Evolutionary conservation across 2,329 filamentous ascomycete species (phyloP).

Genomic region (Elsinoe australis): DNA sequence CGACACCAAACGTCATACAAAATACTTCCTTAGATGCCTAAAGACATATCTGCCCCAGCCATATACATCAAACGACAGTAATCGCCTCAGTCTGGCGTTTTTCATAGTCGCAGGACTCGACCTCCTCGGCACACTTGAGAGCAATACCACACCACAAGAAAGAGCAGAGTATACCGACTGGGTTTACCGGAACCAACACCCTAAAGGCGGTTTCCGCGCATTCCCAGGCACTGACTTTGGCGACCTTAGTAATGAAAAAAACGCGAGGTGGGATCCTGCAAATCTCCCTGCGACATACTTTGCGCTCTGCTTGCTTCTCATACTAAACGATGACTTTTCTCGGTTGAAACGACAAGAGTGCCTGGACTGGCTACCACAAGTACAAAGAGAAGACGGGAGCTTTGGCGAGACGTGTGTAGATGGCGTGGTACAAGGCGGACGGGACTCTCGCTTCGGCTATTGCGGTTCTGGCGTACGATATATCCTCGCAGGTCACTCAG

Average conservation of each 20-base stretch:
- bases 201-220: slow-evolving; percentile 79
- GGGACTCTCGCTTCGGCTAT: slow-evolving; percentile 83
- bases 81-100: slow-evolving; percentile 79
- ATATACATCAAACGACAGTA: slow-evolving; percentile 85
- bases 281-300: slow-evolving; percentile 87
- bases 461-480: slow-evolving; percentile 74
- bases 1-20: slow-evolving; percentile 31
- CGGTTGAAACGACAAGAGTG: slow-evolving; percentile 61
- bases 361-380: slow-evolving; percentile 61
- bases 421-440: slow-evolving; percentile 62
- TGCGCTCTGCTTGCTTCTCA: slow-evolving; percentile 65
- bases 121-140: slow-evolving; percentile 59
- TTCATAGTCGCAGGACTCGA: slow-evolving; percentile 84
- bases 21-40: slow-evolving; percentile 88
- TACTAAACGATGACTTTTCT: slow-evolving; percentile 52
- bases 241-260: slow-evolving; percentile 41
- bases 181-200: slow-evolving; percentile 81
- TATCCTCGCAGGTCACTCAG: slow-evolving; percentile 62
- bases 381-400: slow-evolving; percentile 80
- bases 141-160: slow-evolving; percentile 47
- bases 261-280: slow-evolving; percentile 60
- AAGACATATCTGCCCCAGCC: slow-evolving; percentile 65
- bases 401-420: slow-evolving; percentile 74
- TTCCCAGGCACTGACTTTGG: slow-evolving; percentile 61
- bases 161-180: slow-evolving; percentile 56